Evolutionary conservation across 345 rosid species (phyloP).

Genomic region (Dovyalis caffra): DNA sequence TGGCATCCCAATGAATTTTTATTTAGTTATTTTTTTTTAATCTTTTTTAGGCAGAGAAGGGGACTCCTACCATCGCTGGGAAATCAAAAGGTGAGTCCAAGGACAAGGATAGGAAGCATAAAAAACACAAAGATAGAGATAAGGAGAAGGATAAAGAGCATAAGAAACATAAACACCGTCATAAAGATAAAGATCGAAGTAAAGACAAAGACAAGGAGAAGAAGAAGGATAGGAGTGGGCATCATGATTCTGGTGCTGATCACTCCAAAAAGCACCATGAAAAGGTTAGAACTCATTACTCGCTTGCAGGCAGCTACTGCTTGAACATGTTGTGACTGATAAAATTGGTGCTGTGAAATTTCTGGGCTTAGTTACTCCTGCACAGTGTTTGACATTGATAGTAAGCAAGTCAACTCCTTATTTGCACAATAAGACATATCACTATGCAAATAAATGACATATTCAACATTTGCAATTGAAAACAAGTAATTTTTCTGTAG

Average conservation of each 20-base stretch:
- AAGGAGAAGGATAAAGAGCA: constrained; percentile 89
- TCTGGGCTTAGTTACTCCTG: background rate
- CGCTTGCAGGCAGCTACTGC: constrained; percentile 6
- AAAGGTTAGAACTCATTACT: constrained; percentile 48
- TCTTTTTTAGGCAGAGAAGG: constrained; percentile 61
- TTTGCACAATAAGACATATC: background rate
- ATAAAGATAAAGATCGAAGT: constrained; percentile 67
- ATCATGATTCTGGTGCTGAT: constrained; percentile 73
- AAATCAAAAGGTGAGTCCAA: constrained; percentile 70
- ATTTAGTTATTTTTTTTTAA: background rate
- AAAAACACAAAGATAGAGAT: constrained; percentile 80
- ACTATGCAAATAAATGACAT: background rate
- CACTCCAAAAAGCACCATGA: constrained; percentile 83
- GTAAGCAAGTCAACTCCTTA: background rate
- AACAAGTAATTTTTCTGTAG: background rate
- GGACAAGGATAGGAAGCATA: constrained; percentile 90
- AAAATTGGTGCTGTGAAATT: background rate
- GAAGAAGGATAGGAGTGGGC: constrained; percentile 76
- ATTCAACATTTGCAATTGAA: background rate
- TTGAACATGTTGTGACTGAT: background rate
- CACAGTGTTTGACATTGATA: background rate
- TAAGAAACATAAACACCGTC: constrained; percentile 86
- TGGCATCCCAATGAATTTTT: background rate
- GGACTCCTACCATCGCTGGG: constrained; percentile 66
- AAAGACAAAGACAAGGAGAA: constrained; percentile 82